A percentile compares a stretch with the other conserved stretches of the same genome.
Conservation (phyloP, 2,329 filamentous ascomycete species). For the Xylaria hypoxylon region DNA sequence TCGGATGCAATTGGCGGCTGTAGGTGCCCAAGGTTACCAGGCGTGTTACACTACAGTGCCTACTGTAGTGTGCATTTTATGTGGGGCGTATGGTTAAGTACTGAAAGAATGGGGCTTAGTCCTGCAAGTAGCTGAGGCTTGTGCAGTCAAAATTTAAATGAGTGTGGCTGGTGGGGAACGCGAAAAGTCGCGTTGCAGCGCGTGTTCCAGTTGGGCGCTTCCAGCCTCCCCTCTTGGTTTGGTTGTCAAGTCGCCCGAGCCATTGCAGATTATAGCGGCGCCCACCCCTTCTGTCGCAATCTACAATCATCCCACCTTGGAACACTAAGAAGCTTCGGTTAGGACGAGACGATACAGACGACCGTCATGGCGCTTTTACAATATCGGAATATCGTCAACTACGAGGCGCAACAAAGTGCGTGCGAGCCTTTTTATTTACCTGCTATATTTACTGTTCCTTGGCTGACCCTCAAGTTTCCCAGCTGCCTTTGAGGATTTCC, state of each 20-base stretch:
- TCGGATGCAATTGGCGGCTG: too few relatives aligned
- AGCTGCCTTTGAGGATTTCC: conserved; percentile 89
- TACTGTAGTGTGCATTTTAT: too few relatives aligned
- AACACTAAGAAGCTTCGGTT: conserved; percentile 25
- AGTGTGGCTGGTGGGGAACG: conserved; percentile 44
- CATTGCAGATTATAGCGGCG: conserved; percentile 17
- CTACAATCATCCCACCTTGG: conserved; percentile 39
- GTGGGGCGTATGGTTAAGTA: too few relatives aligned
- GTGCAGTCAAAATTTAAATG: conserved; percentile 38
- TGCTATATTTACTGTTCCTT: background rate
- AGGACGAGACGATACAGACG: conserved; percentile 29
- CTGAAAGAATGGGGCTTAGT: too few relatives aligned
- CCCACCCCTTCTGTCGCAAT: conserved; percentile 46
- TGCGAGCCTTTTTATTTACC: conserved; percentile 56
- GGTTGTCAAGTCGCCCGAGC: conserved; percentile 32
- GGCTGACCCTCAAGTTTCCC: conserved; percentile 47
- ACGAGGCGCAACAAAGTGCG: conserved; percentile 86
- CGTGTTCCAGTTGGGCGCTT: conserved; percentile 37
- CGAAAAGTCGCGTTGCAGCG: conserved; percentile 49
- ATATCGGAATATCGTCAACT: conserved; percentile 83
- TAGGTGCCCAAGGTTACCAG: too few relatives aligned
- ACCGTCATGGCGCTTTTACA: conserved; percentile 83
- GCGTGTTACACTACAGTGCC: too few relatives aligned
- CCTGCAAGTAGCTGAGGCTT: background rate
- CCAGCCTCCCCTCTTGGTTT: conserved; percentile 38